Conservation (phyloP, 2,329 filamentous ascomycete species). For the Didymella pomorum region DNA sequence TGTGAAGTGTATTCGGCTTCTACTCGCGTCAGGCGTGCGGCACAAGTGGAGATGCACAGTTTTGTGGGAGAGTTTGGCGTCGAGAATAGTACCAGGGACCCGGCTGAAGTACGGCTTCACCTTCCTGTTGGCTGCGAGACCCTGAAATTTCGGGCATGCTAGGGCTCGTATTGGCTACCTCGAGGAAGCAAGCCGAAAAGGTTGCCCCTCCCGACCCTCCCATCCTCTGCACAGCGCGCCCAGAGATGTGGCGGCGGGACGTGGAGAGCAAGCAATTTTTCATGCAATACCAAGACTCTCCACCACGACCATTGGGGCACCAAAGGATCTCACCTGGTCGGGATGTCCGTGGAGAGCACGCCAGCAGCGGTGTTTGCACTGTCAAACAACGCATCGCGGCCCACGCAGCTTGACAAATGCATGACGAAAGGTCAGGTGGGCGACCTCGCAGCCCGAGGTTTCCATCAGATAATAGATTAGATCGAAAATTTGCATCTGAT, state of each 20-base stretch:
- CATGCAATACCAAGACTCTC: constrained; percentile 12
- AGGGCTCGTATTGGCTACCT: constrained; percentile 16
- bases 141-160: constrained; percentile 5
- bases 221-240: constrained; percentile 10
- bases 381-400: not conserved
- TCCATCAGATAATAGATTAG: constrained; percentile 42
- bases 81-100: constrained; percentile 1
- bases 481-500: constrained; percentile 42
- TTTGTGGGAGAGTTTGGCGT: not conserved
- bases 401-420: constrained; percentile 4
- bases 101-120: constrained; percentile 7
- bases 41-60: constrained; percentile 10
- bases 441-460: constrained; percentile 15
- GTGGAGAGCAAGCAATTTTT: constrained; percentile 24
- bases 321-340: not conserved
- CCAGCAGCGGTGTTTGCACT: not conserved
- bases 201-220: constrained; percentile 1
- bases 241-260: constrained; percentile 18
- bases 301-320: not conserved
- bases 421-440: constrained; percentile 9
- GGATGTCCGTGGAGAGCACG: not conserved
- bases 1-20: not conserved
- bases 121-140: not conserved
- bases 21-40: constrained; percentile 8
- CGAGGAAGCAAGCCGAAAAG: not conserved